Percentiles rank a stretch among this genome's conserved stretches.
phyloP scores from a whole-genome alignment of 805 yeast genomes.

The Yamadazyma sp. region DNA sequence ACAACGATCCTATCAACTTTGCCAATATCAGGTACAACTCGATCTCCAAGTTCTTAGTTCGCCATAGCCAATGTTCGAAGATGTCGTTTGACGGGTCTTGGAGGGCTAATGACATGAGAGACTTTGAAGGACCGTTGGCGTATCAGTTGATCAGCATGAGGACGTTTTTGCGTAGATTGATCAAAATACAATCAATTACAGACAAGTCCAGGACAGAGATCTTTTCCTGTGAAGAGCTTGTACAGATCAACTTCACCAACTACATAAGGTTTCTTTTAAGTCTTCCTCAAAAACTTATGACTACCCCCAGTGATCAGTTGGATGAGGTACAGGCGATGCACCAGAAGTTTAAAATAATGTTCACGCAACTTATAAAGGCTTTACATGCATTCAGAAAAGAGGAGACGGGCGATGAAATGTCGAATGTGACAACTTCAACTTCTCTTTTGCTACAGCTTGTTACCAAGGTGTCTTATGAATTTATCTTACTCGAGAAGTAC shows the following conservation, averaged over 20 bases:
- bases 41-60: constrained; percentile 14
- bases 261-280: constrained; percentile 34
- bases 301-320: constrained; percentile 16
- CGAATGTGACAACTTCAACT: constrained; percentile 15
- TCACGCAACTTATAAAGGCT: constrained; percentile 26
- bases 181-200: constrained; percentile 16
- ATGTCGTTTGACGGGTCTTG: constrained; percentile 20
- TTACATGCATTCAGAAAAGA: constrained; percentile 28
- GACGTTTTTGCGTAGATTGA: constrained; percentile 25
- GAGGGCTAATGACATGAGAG: constrained; percentile 21
- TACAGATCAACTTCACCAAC: constrained; percentile 38
- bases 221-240: constrained; percentile 32
- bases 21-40: constrained; percentile 24
- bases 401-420: constrained; percentile 24
- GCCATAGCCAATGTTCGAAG: constrained; percentile 19
- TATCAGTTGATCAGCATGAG: constrained; percentile 29
- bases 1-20: constrained; percentile 39
- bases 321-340: constrained; percentile 25
- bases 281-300: constrained; percentile 25
- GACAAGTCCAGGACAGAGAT: constrained; percentile 11
- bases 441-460: constrained; percentile 29
- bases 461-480: constrained; percentile 39
- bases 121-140: constrained; percentile 32
- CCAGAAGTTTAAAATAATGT: constrained; percentile 27
- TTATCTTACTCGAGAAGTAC: constrained; percentile 38